Base-by-base conservation (phyloP, 78 protist species). In the Dictyostelium capitatum region DNA sequence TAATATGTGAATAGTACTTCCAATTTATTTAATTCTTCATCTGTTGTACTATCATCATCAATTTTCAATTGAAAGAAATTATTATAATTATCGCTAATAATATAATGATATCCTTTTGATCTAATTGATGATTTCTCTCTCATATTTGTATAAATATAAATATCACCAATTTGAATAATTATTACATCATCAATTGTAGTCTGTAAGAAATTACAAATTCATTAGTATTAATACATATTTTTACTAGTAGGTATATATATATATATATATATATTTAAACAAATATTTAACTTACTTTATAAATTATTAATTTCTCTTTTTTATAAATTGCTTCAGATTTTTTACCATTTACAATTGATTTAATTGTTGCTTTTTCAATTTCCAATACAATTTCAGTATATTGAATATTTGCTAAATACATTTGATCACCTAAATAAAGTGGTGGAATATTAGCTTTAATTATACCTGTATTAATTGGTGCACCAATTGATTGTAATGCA, bases 401-500 rank as follows among this genome's bases (percentile, higher is more conserved):
- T 84, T 84, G 91, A 15, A 84, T 43, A 14, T 53, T 84, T 56
- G 91, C 41, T n/a, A 84, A 25, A 74, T 74, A 84, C 46, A 43
- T 46, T 74, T 46, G 73, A 84, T 84, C 74, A 8, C 4, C 15
- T 8, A 84, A n/a, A 25, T 51, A 43, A 23, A 74, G 30, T 37
- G 51, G 57, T 53, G 82, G 82, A 23, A 64, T 50, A 17, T 84
- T 47, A 7, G 91, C 91, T 51, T 57, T 57, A 25, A 84, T 41
- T 5, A 32, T 6, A 64, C 50, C 57, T 5, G 19, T 6, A 25
- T 56, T 70, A 1, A 41, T 62, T 59, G 25, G 37, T 4, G 65
- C 85, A 28, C 91, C 91, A 74, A 84, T 84, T 8, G 91, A 48
- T 14, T 54, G 41, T 47, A 84, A 37, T 28, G 91, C 91, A 17